These are phyloP conservation scores for Protea cynaroides DNA, from an alignment of 164 flowering plant genomes.

Conservation along the genomic window DNA sequence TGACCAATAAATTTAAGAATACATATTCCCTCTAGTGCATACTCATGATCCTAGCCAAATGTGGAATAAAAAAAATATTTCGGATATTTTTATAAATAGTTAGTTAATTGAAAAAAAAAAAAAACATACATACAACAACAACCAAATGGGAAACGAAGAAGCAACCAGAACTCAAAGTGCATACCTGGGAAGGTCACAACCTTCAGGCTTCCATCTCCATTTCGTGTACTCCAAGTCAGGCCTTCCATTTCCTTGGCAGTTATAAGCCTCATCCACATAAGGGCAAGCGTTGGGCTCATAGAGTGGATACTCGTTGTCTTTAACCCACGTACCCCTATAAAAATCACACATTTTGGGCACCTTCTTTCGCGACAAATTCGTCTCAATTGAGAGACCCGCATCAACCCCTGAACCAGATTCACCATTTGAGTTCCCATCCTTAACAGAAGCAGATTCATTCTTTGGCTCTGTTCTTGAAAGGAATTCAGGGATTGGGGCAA, in stretches of 20 bases:
- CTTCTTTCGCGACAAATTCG: slow-evolving; percentile 8
- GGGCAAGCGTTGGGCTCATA: slow-evolving; percentile 75
- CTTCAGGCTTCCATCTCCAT: slow-evolving; percentile 92
- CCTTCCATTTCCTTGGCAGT: slow-evolving; percentile 73
- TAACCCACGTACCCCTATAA: slow-evolving; percentile 70
- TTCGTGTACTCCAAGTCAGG: slow-evolving; percentile 52
- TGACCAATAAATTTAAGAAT: no score
- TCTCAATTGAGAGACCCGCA: not conserved
- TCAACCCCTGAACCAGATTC: not conserved
- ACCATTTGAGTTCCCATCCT: not conserved
- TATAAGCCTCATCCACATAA: slow-evolving; percentile 76
- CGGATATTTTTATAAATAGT: no score
- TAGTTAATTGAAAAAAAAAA: no score
- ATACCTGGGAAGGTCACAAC: slow-evolving; percentile 82
- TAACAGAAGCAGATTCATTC: not conserved
- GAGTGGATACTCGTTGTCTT: slow-evolving; percentile 57
- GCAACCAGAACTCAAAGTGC: not conserved
- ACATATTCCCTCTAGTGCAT: no score
- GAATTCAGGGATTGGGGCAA: not conserved
- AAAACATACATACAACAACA: no score
- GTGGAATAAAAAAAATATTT: no score
- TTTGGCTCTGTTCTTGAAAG: not conserved
- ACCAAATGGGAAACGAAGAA: not conserved
- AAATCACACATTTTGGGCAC: slow-evolving; percentile 42
- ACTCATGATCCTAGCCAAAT: no score